These are phyloP conservation scores for Coprinopsis strossmayeri DNA, from an alignment of 768 basidiomycete genomes.

Conservation along the genomic window DNA sequence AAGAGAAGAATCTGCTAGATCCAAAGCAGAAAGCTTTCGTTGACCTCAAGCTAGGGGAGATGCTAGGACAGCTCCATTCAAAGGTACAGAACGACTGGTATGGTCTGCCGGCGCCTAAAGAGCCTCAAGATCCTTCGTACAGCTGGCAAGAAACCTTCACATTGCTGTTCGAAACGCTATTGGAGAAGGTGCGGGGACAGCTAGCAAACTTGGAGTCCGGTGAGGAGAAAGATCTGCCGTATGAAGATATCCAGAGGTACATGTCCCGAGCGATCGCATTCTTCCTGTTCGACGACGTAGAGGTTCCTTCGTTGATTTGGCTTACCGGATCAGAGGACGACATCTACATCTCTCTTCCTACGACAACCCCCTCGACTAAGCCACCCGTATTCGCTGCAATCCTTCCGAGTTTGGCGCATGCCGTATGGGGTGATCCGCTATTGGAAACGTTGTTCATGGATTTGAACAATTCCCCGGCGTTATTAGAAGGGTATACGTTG, in stretches of 20 bases:
- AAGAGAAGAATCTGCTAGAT: constrained; percentile 26
- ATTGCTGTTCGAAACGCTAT: constrained; percentile 29
- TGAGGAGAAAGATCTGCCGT: constrained; percentile 25
- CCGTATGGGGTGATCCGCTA: constrained; percentile 74
- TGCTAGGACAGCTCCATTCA: constrained; percentile 57
- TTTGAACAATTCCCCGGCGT: constrained; percentile 24
- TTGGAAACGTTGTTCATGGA: constrained; percentile 60
- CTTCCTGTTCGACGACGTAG: constrained; percentile 73
- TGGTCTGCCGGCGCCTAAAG: constrained; percentile 37
- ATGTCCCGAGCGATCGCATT: constrained; percentile 68
- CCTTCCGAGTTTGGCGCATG: constrained; percentile 43
- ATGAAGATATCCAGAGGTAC: constrained; percentile 37
- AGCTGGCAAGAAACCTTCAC: constrained; percentile 78
- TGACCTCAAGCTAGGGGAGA: constrained; percentile 55
- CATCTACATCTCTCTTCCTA: constrained; percentile 41
- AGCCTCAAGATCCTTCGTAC: constrained; percentile 36
- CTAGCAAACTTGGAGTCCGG: neutral
- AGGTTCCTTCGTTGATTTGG: constrained; percentile 62
- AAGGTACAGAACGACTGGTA: constrained; percentile 74
- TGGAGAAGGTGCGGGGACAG: constrained; percentile 8
- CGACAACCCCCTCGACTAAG: constrained; percentile 12
- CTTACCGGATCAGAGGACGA: constrained; percentile 55
- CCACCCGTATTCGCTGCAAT: constrained; percentile 35
- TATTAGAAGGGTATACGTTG: constrained; percentile 54
- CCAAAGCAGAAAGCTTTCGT: constrained; percentile 35